Evolutionary conservation across 495 filamentous ascomycete species (phyloP).

Genomic region (Neurospora sp.): DNA sequence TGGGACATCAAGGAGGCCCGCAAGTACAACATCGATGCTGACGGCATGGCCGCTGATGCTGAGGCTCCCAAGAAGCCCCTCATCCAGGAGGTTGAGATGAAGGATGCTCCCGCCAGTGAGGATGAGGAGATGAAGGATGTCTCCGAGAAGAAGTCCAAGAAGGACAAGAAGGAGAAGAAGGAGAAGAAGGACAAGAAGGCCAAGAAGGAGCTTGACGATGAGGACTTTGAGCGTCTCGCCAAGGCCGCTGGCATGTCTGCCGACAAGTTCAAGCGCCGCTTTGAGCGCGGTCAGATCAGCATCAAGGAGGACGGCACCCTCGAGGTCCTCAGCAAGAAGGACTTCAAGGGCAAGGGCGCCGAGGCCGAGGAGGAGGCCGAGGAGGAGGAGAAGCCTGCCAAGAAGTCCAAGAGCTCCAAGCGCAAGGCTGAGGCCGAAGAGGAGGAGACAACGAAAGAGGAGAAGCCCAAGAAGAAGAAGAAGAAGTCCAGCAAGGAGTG

Average conservation of each 20-base stretch:
- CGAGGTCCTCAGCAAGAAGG: constrained; percentile 55
- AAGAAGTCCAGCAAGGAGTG: constrained; percentile 36
- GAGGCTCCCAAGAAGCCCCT: constrained; percentile 47
- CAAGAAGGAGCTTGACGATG: constrained; percentile 38
- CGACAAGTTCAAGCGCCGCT: constrained; percentile 53
- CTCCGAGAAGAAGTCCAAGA: constrained; percentile 21
- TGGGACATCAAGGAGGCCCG: constrained; percentile 90
- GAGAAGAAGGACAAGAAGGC: constrained; percentile 7
- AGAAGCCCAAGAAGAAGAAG: constrained; percentile 36
- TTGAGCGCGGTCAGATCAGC: constrained; percentile 53
- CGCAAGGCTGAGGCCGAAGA: constrained; percentile 27
- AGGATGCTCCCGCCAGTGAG: constrained; percentile 33
- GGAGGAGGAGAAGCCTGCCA: constrained; percentile 27
- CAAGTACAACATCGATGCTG: constrained; percentile 92
- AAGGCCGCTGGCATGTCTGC: constrained; percentile 51
- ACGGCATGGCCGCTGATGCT: constrained; percentile 68
- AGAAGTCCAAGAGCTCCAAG: constrained; percentile 34
- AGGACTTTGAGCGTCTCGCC: constrained; percentile 44
- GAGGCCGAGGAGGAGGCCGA: constrained; percentile 43
- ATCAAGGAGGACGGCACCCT: constrained; percentile 47
- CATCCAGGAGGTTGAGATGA: constrained; percentile 45
- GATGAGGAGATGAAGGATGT: constrained; percentile 20
- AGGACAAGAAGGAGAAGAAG: constrained; percentile 35
- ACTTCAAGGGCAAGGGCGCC: constrained; percentile 46
- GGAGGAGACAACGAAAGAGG: constrained; percentile 23